Conservation (phyloP, 768 basidiomycete genomes). For the Lactarius evosmus region DNA sequence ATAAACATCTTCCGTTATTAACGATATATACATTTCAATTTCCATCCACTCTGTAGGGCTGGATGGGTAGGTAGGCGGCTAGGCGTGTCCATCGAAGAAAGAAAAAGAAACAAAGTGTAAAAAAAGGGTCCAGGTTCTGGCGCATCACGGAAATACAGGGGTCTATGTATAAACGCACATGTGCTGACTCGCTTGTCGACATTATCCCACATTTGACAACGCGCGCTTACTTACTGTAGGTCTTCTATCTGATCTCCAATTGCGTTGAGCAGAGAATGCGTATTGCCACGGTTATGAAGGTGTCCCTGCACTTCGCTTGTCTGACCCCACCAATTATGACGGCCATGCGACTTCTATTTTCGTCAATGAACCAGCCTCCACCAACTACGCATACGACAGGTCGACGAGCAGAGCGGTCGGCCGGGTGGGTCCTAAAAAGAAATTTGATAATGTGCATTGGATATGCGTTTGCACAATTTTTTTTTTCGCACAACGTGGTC, state of each 20-base stretch:
- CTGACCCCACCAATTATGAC: not conserved
- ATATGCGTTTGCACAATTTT: conserved; percentile 2
- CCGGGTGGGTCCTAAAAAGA: not conserved
- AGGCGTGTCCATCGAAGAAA: conserved; percentile 5
- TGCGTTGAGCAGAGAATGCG: conserved; percentile 8
- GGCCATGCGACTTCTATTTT: not conserved
- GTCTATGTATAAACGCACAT: conserved; percentile 11
- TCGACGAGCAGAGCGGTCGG: not conserved
- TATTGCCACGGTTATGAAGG: not conserved
- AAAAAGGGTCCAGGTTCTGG: conserved; percentile 6
- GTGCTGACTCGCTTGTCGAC: conserved; percentile 20
- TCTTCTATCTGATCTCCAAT: conserved; percentile 15
- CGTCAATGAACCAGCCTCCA: not conserved
- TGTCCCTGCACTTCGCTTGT: not conserved
- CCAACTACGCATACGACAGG: not conserved
- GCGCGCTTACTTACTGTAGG: conserved; percentile 9
- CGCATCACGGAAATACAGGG: conserved; percentile 19
- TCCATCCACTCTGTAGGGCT: conserved; percentile 26
- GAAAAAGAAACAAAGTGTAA: not conserved
- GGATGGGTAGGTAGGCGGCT: conserved; percentile 32
- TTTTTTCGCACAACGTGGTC: conserved; percentile 10
- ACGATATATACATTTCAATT: conserved; percentile 15
- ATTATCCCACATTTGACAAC: conserved; percentile 8
- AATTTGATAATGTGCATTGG: not conserved
- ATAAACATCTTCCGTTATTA: conserved; percentile 4